phyloP scores from a whole-genome alignment of 192 early-diverging fungal genomes.

The Geranomyces michiganensis region DNA sequence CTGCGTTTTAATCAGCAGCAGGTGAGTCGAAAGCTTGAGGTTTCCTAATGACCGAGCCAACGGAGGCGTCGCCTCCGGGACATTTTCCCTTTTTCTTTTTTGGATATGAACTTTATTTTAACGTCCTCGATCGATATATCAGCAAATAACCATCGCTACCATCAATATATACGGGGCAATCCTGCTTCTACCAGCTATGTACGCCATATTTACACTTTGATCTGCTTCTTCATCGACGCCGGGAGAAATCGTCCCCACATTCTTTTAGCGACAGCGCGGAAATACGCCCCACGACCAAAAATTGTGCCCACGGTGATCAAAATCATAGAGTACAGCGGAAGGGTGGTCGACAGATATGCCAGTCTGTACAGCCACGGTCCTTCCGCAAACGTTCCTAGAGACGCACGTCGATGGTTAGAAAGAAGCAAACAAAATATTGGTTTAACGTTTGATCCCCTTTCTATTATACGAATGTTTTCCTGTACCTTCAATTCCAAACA shows the following conservation, averaged over 20 bases:
- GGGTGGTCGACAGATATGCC: constrained; percentile 31
- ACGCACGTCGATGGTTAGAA: not conserved
- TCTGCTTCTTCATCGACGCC: not conserved
- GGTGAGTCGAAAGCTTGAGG: no score
- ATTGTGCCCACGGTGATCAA: constrained; percentile 39
- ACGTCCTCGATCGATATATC: no score
- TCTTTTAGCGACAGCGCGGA: constrained; percentile 26
- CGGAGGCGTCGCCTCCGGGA: no score
- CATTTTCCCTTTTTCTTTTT: no score
- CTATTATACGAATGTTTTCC: not conserved
- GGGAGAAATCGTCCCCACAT: constrained; percentile 43
- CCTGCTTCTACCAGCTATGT: no score
- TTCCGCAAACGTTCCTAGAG: constrained; percentile 30
- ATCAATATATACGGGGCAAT: no score
- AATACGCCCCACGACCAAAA: constrained; percentile 40
- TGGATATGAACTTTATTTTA: no score
- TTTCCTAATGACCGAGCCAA: no score
- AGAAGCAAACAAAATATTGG: not conserved
- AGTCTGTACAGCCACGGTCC: constrained; percentile 37
- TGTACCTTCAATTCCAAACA: constrained; percentile 41
- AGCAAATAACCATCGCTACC: no score
- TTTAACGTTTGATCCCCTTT: not conserved
- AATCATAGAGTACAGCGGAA: constrained; percentile 37
- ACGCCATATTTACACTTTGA: not conserved
- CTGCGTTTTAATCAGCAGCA: no score